phyloP scores from a whole-genome alignment of 1,139 yeast species.

The Geotrichum bryndzae region DNA sequence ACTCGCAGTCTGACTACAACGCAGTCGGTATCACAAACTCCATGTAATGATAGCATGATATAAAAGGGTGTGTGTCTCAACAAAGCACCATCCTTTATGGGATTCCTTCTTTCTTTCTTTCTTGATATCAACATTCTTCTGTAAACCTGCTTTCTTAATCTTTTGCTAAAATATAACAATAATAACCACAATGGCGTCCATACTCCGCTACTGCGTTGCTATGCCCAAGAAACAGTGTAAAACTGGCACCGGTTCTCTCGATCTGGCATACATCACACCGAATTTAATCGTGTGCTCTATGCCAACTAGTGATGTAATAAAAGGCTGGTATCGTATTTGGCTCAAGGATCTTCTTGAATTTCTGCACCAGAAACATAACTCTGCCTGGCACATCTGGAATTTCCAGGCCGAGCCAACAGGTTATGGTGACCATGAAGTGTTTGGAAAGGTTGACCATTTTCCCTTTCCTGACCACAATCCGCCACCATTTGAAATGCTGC shows the following conservation, averaged over 20 bases:
- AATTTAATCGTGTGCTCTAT: slow-evolving; percentile 65
- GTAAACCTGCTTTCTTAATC: not conserved
- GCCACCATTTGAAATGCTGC: slow-evolving; percentile 54
- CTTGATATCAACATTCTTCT: not conserved
- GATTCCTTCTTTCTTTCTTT: not conserved
- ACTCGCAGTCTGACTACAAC: not conserved
- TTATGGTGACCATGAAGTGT: slow-evolving; percentile 40
- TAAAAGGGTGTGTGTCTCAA: not conserved
- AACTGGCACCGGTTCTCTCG: slow-evolving; percentile 37
- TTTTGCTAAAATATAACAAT: not conserved
- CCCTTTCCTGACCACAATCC: slow-evolving; percentile 78
- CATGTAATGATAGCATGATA: not conserved
- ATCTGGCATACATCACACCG: slow-evolving; percentile 59
- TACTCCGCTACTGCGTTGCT: slow-evolving; percentile 25
- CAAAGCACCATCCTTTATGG: not conserved
- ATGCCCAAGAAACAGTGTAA: slow-evolving; percentile 25
- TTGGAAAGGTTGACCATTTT: slow-evolving; percentile 37
- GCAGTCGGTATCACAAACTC: not conserved
- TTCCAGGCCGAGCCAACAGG: slow-evolving; percentile 56
- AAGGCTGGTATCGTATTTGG: slow-evolving; percentile 51
- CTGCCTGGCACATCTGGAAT: slow-evolving; percentile 69
- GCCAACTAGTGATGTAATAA: slow-evolving; percentile 49
- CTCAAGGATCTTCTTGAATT: slow-evolving; percentile 47
- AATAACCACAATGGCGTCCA: slow-evolving; percentile 40
- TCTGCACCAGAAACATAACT: slow-evolving; percentile 43